Evolutionary conservation across 1,284 basidiomycete species (phyloP).

Genomic region (Fomitopsis pinicola): DNA sequence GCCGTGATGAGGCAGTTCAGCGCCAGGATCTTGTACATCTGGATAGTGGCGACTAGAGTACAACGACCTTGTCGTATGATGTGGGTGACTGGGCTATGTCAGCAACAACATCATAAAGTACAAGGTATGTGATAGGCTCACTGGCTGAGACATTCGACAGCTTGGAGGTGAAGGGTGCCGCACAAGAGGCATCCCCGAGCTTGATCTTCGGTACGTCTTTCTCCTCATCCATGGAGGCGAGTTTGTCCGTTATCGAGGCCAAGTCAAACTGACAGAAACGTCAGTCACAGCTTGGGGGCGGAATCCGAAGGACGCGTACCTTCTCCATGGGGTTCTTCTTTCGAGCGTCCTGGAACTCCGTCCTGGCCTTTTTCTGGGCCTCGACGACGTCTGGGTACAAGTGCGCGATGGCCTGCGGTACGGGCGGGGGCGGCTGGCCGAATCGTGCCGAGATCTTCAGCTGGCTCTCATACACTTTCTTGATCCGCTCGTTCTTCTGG

Average conservation of each 20-base stretch:
- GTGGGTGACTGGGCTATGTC: constrained; percentile 67
- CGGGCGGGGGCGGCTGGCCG: constrained; percentile 87
- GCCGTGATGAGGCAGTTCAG: constrained; percentile 95
- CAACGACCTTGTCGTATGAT: constrained; percentile 96
- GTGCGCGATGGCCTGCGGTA: constrained; percentile 80
- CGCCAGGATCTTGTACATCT: constrained; percentile 99
- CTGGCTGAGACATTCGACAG: constrained; percentile 90
- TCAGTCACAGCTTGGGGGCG: background rate
- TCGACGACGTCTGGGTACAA: constrained; percentile 87
- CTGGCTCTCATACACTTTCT: constrained; percentile 95
- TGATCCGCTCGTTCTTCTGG: constrained; percentile 83
- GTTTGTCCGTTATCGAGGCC: constrained; percentile 80
- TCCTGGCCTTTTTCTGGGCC: constrained; percentile 77
- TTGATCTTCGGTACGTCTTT: constrained; percentile 95
- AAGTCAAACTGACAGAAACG: constrained; percentile 71
- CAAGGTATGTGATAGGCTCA: constrained; percentile 34
- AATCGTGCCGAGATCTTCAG: constrained; percentile 85
- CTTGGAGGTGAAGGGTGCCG: constrained; percentile 96
- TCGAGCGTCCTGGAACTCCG: constrained; percentile 58
- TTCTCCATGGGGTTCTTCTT: constrained; percentile 88
- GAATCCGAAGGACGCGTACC: constrained; percentile 37
- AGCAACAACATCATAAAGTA: background rate
- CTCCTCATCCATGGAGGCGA: constrained; percentile 91
- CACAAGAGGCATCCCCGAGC: constrained; percentile 93
- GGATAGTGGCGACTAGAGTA: constrained; percentile 93